Percentiles rank a stretch among this genome's conserved stretches.
phyloP scores from a whole-genome alignment of 1,284 basidiomycete genomes.

The Phellinidium pouzarii region DNA sequence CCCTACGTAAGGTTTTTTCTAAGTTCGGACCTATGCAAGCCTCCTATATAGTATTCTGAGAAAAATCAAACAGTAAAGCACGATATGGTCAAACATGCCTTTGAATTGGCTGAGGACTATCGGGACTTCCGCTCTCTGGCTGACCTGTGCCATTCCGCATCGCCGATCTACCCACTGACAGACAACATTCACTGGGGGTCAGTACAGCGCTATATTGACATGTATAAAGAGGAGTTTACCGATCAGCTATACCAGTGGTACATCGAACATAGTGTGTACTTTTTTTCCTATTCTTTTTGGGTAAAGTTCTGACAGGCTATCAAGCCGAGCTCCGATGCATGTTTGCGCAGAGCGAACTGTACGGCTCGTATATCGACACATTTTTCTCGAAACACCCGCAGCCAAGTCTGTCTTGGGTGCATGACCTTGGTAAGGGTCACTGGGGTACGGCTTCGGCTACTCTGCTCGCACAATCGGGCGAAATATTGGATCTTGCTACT shows the following conservation, averaged over 20 bases:
- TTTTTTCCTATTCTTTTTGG: neutral
- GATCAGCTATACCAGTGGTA: slow-evolving; percentile 86
- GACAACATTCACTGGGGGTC: slow-evolving; percentile 53
- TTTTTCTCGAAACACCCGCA: slow-evolving; percentile 67
- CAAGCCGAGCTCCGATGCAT: slow-evolving; percentile 69
- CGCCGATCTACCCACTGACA: slow-evolving; percentile 53
- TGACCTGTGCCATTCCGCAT: slow-evolving; percentile 65
- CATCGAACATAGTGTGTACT: slow-evolving; percentile 58
- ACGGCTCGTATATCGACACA: slow-evolving; percentile 59
- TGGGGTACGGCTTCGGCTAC: slow-evolving; percentile 62
- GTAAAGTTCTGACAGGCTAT: neutral
- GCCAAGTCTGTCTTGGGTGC: slow-evolving; percentile 80
- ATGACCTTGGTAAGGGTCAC: slow-evolving; percentile 71
- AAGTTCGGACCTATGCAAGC: neutral
- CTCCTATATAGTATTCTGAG: neutral
- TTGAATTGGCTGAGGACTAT: slow-evolving; percentile 79
- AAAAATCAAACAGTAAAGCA: slow-evolving; percentile 43
- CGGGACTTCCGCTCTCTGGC: slow-evolving; percentile 79
- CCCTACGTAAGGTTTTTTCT: slow-evolving; percentile 52
- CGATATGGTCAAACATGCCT: slow-evolving; percentile 65
- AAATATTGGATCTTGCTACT: slow-evolving; percentile 52
- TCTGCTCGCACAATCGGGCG: slow-evolving; percentile 55
- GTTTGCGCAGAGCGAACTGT: slow-evolving; percentile 64
- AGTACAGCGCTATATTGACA: slow-evolving; percentile 71
- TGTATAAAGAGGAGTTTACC: slow-evolving; percentile 81